A percentile compares a stretch with the other conserved stretches of the same genome.
Evolutionary conservation across 495 filamentous ascomycete species (phyloP).

Genomic region (Acidiella bohemica): DNA sequence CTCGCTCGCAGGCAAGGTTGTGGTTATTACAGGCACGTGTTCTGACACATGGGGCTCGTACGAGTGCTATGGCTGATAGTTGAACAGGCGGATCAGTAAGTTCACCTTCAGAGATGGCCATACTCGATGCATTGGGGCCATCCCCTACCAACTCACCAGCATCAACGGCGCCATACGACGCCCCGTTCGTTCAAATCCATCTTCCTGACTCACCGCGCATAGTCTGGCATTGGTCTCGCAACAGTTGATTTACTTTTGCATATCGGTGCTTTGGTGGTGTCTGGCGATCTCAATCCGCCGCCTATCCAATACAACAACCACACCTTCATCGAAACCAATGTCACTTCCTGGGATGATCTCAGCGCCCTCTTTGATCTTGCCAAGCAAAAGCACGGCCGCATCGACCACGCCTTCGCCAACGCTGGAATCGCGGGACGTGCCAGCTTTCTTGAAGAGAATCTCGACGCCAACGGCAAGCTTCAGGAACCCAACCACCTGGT

Average conservation of each 20-base stretch:
- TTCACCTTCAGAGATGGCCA: not conserved
- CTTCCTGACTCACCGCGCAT: not conserved
- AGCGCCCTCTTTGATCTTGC: constrained; percentile 19
- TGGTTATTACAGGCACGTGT: constrained; percentile 10
- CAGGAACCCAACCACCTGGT: constrained; percentile 19
- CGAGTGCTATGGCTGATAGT: not conserved
- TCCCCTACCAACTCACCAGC: not conserved
- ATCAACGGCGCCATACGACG: not conserved
- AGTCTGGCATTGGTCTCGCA: constrained; percentile 14
- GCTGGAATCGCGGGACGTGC: constrained; percentile 25
- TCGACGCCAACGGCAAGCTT: constrained; percentile 17
- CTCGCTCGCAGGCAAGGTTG: constrained; percentile 6
- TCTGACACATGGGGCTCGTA: not conserved
- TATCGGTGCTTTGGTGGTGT: constrained; percentile 6
- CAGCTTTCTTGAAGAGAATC: constrained; percentile 21
- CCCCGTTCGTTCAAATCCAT: not conserved
- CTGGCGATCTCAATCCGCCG: constrained; percentile 8
- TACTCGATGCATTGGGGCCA: not conserved
- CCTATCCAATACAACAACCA: constrained; percentile 8
- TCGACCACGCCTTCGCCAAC: constrained; percentile 29
- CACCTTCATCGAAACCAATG: constrained; percentile 22
- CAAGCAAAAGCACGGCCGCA: constrained; percentile 17
- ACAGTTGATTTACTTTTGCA: constrained; percentile 9
- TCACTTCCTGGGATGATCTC: constrained; percentile 20
- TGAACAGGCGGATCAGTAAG: constrained; percentile 8